These are phyloP conservation scores for Cutaneotrichosporon sp. DNA, from an alignment of 1,284 basidiomycete species.

Conservation along the genomic window DNA sequence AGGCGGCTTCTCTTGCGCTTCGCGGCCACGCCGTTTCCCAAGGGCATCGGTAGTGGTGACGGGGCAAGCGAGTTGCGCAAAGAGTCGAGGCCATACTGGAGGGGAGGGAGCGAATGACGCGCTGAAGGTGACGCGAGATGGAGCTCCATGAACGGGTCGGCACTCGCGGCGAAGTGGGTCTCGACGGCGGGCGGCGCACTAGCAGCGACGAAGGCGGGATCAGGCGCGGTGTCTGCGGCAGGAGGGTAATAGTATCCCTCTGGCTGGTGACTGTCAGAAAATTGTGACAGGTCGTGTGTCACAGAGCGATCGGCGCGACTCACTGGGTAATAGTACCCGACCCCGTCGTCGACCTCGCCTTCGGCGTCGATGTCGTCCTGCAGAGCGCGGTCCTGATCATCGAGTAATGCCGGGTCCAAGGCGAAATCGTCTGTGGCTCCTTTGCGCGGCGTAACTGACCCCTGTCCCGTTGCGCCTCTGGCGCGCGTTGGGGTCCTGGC, in stretches of 20 bases:
- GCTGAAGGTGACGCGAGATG: slow-evolving; percentile 18
- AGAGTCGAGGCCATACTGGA: slow-evolving; percentile 17
- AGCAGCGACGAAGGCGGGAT: not conserved
- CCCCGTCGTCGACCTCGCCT: slow-evolving; percentile 28
- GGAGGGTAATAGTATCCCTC: slow-evolving; percentile 24
- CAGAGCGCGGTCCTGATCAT: slow-evolving; percentile 12
- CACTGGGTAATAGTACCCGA: slow-evolving; percentile 27
- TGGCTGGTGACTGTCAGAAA: slow-evolving; percentile 18
- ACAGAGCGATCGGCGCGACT: slow-evolving; percentile 9
- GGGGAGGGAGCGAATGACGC: slow-evolving; percentile 17
- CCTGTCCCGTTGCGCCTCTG: not conserved
- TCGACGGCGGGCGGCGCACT: slow-evolving; percentile 5
- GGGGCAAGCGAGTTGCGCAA: slow-evolving; percentile 5
- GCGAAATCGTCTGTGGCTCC: slow-evolving; percentile 14
- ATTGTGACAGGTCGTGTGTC: not conserved
- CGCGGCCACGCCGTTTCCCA: slow-evolving; percentile 9
- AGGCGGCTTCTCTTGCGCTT: slow-evolving; percentile 29
- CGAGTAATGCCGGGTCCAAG: slow-evolving; percentile 23
- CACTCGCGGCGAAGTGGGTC: not conserved
- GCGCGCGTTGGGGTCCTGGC: slow-evolving; percentile 6
- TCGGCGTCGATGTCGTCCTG: slow-evolving; percentile 28
- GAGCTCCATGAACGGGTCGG: slow-evolving; percentile 6
- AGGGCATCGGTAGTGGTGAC: slow-evolving; percentile 18
- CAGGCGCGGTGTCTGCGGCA: not conserved
- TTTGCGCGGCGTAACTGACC: not conserved